Evolutionary conservation across 176 grass and related monocot species (phyloP).

Genomic region (Bromus sterilis): DNA sequence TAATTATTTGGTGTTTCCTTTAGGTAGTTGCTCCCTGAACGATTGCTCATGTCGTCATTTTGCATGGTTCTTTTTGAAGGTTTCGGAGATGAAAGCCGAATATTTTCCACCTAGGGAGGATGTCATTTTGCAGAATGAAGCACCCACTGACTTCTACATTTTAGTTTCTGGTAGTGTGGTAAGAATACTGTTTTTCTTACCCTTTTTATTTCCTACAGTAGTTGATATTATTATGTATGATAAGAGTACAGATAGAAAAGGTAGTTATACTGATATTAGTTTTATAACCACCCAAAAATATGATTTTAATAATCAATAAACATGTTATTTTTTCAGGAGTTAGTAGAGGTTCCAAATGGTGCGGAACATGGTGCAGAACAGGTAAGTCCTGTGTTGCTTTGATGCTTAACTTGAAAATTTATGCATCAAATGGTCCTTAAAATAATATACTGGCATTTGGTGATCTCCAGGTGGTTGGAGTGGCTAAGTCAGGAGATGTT

Average conservation of each 20-base stretch:
- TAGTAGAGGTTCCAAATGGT: slow-evolving; percentile 48
- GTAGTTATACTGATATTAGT: slow-evolving; percentile 12
- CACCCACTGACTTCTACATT: slow-evolving; percentile 98
- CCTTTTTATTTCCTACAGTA: neutral
- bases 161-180: slow-evolving; percentile 76
- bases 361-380: slow-evolving; percentile 37
- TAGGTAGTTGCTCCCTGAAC: neutral
- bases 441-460: slow-evolving; percentile 17
- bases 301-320: slow-evolving; percentile 31
- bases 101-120: slow-evolving; percentile 99
- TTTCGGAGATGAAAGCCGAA: slow-evolving; percentile 98
- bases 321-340: slow-evolving; percentile 55
- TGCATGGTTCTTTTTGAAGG: slow-evolving; percentile 31
- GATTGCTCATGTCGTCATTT: slow-evolving; percentile 17
- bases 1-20: neutral
- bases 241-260: neutral
- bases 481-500: slow-evolving; percentile 64
- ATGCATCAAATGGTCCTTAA: slow-evolving; percentile 15
- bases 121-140: slow-evolving; percentile 96
- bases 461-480: slow-evolving; percentile 36
- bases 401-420: neutral
- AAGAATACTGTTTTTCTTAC: slow-evolving; percentile 12
- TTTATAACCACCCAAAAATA: neutral
- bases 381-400: slow-evolving; percentile 42
- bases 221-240: neutral